phyloP scores from a whole-genome alignment of 352 stramenopile species.

The Pythium guiyangense region DNA sequence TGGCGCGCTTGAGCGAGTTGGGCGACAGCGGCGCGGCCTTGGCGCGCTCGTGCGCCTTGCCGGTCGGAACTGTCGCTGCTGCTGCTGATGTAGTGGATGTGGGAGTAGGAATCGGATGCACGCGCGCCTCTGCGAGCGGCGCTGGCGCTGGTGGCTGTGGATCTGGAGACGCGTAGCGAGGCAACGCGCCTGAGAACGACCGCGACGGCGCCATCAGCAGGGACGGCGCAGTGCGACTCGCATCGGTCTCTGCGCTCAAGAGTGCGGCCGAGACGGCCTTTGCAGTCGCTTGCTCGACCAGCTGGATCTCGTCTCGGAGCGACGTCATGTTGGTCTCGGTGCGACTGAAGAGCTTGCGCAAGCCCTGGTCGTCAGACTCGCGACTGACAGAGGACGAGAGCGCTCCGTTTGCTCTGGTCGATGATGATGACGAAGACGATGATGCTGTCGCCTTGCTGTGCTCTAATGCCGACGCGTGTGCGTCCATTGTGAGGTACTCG shows the following conservation, averaged over 20 bases:
- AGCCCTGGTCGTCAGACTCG: neutral
- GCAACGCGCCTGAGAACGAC: neutral
- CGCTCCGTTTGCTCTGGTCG: no score
- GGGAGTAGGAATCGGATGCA: slow-evolving; percentile 36
- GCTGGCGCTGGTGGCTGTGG: neutral
- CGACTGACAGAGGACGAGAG: neutral
- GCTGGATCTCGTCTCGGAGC: slow-evolving; percentile 7
- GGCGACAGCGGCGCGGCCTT: slow-evolving; percentile 21
- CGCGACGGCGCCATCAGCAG: neutral
- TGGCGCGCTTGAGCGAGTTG: slow-evolving; percentile 34
- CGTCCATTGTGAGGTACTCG: slow-evolving; percentile 26
- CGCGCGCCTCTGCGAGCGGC: slow-evolving; percentile 3
- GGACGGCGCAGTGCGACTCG: neutral
- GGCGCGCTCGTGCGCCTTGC: slow-evolving; percentile 10
- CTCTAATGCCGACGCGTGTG: neutral
- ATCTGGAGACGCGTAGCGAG: neutral
- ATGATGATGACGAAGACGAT: no score
- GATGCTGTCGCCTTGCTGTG: no score
- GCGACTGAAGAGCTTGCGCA: slow-evolving; percentile 7
- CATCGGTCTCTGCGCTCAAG: neutral
- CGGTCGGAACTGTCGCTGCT: no score
- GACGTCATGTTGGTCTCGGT: slow-evolving; percentile 4
- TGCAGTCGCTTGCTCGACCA: slow-evolving; percentile 6
- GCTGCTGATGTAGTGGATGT: slow-evolving; percentile 3
- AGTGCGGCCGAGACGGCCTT: slow-evolving; percentile 2